Evolutionary conservation across 495 filamentous ascomycete genomes (phyloP).

Genomic region (Bombardia bombarda): DNA sequence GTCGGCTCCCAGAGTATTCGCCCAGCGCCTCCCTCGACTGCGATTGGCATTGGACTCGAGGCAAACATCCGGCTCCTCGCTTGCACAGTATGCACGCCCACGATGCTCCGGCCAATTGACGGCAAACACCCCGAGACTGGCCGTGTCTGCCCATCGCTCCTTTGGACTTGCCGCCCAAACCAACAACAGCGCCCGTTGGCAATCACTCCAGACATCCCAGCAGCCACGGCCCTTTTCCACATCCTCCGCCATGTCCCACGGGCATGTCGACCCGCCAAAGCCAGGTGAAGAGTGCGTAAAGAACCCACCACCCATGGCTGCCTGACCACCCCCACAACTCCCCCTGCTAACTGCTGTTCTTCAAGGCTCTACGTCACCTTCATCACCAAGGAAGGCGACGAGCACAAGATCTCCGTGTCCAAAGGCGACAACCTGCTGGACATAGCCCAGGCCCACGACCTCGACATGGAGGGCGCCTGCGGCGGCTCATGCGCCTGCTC

Average conservation of each 20-base stretch:
- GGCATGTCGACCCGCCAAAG: conserved; percentile 75
- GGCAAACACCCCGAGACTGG: conserved; percentile 7
- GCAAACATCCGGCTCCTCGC: conserved; percentile 7
- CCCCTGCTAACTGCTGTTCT: not conserved
- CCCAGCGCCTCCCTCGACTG: conserved; percentile 13
- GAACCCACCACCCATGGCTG: not conserved
- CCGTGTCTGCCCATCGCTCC: not conserved
- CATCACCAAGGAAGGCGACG: conserved; percentile 81
- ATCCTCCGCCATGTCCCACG: conserved; percentile 54
- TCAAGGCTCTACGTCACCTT: conserved; percentile 81
- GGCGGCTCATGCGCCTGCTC: conserved; percentile 95
- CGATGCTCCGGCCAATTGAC: conserved; percentile 14
- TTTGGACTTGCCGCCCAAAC: not conserved
- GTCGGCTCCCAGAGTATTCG: conserved; percentile 14
- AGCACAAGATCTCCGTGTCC: conserved; percentile 67
- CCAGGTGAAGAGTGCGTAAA: conserved; percentile 82
- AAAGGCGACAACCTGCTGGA: conserved; percentile 88
- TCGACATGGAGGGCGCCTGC: conserved; percentile 98
- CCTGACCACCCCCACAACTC: not conserved
- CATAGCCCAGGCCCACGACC: conserved; percentile 87
- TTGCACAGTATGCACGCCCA: conserved; percentile 13
- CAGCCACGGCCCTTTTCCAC: conserved; percentile 44
- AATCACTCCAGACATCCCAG: not conserved
- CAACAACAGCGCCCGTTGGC: not conserved
- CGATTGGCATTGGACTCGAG: conserved; percentile 8